phyloP scores from a whole-genome alignment of 1,139 yeast species.

The Trichomonascaceae sp. region DNA sequence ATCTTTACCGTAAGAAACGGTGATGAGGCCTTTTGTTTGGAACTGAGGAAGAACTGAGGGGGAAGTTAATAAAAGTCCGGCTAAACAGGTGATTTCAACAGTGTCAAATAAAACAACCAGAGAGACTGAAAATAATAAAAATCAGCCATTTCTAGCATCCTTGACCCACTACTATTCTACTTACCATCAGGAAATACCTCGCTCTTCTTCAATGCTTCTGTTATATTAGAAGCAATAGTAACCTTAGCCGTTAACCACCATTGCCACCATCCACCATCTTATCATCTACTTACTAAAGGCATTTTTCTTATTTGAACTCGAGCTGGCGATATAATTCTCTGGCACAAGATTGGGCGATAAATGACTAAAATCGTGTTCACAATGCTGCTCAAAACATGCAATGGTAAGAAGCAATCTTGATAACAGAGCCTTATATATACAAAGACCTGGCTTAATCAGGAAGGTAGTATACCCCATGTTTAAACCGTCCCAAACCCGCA shows the following conservation, averaged over 20 bases:
- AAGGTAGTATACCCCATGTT: not conserved
- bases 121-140: not conserved
- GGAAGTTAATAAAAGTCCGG: not conserved
- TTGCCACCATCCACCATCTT: not conserved
- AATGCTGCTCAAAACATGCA: constrained; percentile 6
- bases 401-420: constrained; percentile 3
- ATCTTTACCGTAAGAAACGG: constrained; percentile 46
- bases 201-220: constrained; percentile 54
- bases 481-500: not conserved
- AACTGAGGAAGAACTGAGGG: constrained; percentile 30
- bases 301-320: constrained; percentile 11
- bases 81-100: no score
- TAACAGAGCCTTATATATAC: not conserved
- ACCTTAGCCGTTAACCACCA: constrained; percentile 24
- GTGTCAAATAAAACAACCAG: no score
- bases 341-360: not conserved
- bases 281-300: constrained; percentile 20
- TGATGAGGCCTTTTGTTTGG: constrained; percentile 32
- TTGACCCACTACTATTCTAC: constrained; percentile 19
- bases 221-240: constrained; percentile 60
- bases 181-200: constrained; percentile 60
- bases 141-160: not conserved
- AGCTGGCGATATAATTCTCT: not conserved
- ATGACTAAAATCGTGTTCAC: not conserved
- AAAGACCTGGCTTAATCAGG: not conserved